Conservation (phyloP, 352 stramenopile genomes). For the Globisporangium echinulatum region DNA sequence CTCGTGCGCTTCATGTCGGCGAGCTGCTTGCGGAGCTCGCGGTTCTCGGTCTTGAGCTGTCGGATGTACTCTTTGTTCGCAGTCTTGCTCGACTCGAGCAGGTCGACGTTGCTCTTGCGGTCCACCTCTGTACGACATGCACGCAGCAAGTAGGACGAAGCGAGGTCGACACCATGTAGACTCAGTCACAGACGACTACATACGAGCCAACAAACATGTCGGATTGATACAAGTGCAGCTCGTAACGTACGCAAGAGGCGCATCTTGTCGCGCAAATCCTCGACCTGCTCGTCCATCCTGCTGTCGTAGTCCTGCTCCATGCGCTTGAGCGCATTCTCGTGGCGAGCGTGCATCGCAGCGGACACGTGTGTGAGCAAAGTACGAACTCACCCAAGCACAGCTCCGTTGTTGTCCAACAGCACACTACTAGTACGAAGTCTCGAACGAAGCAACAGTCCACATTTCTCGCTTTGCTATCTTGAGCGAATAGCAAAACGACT, state of each 20-base stretch:
- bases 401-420: too few species aligned
- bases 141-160: neutral
- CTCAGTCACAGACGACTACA: too few species aligned
- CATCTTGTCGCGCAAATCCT: slow-evolving; percentile 83
- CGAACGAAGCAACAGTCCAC: too few species aligned
- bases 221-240: neutral
- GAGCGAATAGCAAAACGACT: too few species aligned
- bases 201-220: too few species aligned
- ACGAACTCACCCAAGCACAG: too few species aligned
- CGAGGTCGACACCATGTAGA: neutral
- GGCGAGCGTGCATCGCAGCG: slow-evolving; percentile 37
- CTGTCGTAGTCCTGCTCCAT: slow-evolving; percentile 80
- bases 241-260: slow-evolving; percentile 58
- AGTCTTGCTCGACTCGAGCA: slow-evolving; percentile 83
- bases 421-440: too few species aligned
- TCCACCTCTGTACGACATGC: slow-evolving; percentile 53
- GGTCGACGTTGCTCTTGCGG: slow-evolving; percentile 78
- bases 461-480: too few species aligned
- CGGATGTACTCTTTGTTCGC: slow-evolving; percentile 89
- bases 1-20: slow-evolving; percentile 65
- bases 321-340: slow-evolving; percentile 65
- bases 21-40: slow-evolving; percentile 81
- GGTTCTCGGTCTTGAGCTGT: slow-evolving; percentile 85
- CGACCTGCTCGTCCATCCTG: slow-evolving; percentile 80
- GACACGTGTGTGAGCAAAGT: too few species aligned